phyloP scores from a whole-genome alignment of 495 filamentous ascomycete genomes.

The Cenococcum geophilum region DNA sequence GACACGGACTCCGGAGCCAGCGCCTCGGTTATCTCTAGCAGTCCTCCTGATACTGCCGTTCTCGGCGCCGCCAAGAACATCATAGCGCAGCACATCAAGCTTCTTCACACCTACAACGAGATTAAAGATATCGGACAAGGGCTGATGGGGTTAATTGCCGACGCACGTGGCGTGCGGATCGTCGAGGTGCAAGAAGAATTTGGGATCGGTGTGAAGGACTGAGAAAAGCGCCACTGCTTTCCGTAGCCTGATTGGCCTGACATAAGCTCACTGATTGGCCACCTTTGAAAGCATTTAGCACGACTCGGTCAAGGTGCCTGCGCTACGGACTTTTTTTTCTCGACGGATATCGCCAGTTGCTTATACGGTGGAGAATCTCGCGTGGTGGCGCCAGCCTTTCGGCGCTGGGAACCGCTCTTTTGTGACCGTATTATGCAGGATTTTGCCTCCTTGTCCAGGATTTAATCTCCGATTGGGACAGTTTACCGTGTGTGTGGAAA shows the following conservation, averaged over 20 bases:
- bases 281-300: neutral
- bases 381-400: too few relatives aligned
- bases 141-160: slow-evolving; percentile 67
- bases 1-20: slow-evolving; percentile 1
- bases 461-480: too few relatives aligned
- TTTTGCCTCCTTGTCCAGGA: too few relatives aligned
- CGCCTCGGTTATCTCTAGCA: slow-evolving; percentile 13
- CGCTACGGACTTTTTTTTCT: too few relatives aligned
- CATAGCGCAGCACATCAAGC: slow-evolving; percentile 59
- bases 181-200: slow-evolving; percentile 58
- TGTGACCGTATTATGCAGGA: too few relatives aligned
- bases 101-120: slow-evolving; percentile 73
- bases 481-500: too few relatives aligned
- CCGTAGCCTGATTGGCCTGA: neutral
- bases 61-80: slow-evolving; percentile 38
- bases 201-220: slow-evolving; percentile 36
- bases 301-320: too few relatives aligned
- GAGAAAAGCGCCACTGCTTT: slow-evolving; percentile 1
- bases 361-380: too few relatives aligned
- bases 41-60: slow-evolving; percentile 24
- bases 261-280: neutral
- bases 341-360: too few relatives aligned
- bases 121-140: slow-evolving; percentile 68
- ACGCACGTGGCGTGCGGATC: slow-evolving; percentile 57
- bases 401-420: too few relatives aligned